Conservation (phyloP, 495 filamentous ascomycete genomes). For the Penicillium lividum region DNA sequence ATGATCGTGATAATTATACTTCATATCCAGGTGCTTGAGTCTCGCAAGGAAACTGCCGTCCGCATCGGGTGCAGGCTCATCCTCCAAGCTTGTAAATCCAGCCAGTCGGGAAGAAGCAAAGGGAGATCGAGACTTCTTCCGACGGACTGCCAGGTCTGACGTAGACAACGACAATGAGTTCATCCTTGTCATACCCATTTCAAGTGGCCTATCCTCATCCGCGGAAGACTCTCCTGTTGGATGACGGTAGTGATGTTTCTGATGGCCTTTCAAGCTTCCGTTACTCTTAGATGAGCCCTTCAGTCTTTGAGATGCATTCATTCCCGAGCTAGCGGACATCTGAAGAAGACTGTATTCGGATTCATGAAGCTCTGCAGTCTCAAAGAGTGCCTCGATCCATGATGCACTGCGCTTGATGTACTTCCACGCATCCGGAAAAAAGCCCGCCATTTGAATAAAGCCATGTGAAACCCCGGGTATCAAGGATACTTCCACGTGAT, state of each 20-base stretch:
- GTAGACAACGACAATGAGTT: conserved; percentile 19
- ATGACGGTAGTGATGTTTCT: conserved; percentile 41
- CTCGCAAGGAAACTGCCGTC: conserved; percentile 27
- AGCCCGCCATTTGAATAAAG: conserved; percentile 82
- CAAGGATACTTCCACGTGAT: conserved; percentile 76
- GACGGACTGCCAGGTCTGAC: conserved; percentile 11
- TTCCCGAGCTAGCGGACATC: conserved; percentile 6
- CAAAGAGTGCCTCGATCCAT: conserved; percentile 79
- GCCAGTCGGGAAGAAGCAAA: conserved; percentile 18
- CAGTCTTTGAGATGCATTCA: conserved; percentile 2
- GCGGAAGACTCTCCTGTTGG: conserved; percentile 65
- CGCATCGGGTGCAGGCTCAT: conserved; percentile 5
- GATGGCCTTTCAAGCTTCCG: not conserved
- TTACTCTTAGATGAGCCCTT: not conserved
- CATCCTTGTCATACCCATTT: conserved; percentile 64
- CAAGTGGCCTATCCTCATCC: conserved; percentile 76
- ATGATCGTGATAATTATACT: conserved; percentile 7
- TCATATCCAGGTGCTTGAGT: conserved; percentile 25
- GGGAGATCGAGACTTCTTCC: conserved; percentile 21
- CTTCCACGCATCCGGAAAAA: conserved; percentile 86
- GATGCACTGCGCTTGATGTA: conserved; percentile 70
- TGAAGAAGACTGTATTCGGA: conserved; percentile 26
- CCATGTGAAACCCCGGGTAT: conserved; percentile 90
- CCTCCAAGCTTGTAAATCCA: conserved; percentile 12
- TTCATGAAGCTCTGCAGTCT: conserved; percentile 43